Base-by-base conservation (phyloP, 306 rosid genomes). In the Rosa chinensis region DNA sequence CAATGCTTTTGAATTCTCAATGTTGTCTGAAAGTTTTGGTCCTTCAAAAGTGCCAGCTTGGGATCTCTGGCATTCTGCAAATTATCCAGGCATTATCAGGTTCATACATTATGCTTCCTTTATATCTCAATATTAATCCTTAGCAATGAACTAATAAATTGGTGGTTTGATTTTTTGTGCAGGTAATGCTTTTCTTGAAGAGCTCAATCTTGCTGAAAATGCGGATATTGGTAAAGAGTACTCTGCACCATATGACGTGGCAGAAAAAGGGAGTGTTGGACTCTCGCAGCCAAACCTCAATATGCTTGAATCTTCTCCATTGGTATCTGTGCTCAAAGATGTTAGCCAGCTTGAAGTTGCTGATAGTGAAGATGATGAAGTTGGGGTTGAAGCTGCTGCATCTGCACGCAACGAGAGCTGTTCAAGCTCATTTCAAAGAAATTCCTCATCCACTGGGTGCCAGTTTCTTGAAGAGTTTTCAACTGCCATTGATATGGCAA, bases 41-140 rank as follows among this genome's bases (percentile, higher is more conserved):
- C 70, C 93, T 95, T 71, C 80, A 82, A 79, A 91, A 90, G 81
- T 95, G 99, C 79, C 92, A 84, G 85, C 92, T 92, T 72, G 94
- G 96, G 77, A 86, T 83, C 62, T 86, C 82, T 59, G 98, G 97
- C 81, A 79, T 92, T 78, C 89, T 90, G 67, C 91, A 67, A 75
- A 83, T 95, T 55, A 78, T 91, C 74, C 87, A 95, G 86, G 89
- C 96, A 50, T 80, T 92, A 67, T 79, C 89, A 79, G 99, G 99
- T 95, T 55, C 49, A 39, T 84, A 79, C 68, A 53, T 77, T 9
- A 52, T 67, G 67, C 50, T 78, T 25, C 81, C 47, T 78, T 40
- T 69, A 47, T 39, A 74, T 79, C 80, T 17, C 45, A 11, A 50
- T 58, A 68, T n/a, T 2, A 75, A 67, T 73, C 76, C 70, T 10